These are phyloP conservation scores for Solanum bukasovii DNA, from an alignment of 257 asterid species.

Conservation along the genomic window DNA sequence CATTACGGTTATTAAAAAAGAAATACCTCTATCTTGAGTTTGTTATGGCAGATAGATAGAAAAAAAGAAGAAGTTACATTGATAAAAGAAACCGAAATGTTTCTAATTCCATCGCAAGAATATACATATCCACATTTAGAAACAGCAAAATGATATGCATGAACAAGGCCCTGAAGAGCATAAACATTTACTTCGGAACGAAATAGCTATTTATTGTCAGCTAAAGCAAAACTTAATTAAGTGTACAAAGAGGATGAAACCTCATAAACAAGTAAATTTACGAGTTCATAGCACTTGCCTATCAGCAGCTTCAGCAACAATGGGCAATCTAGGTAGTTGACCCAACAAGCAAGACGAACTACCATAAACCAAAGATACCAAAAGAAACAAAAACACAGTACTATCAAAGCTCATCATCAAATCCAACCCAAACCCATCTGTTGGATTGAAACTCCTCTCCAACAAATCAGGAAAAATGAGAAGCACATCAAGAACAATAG, in stretches of 20 bases:
- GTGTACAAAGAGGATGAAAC: not conserved
- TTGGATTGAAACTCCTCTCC: conserved; percentile 78
- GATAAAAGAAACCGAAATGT: not conserved
- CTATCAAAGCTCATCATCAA: conserved; percentile 88
- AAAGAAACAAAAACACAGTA: conserved; percentile 80
- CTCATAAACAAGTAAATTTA: not conserved
- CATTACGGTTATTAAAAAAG: not conserved
- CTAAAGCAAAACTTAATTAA: not conserved
- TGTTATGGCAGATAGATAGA: not conserved
- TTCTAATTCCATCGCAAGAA: not conserved
- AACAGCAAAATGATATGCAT: not conserved
- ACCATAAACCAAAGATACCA: conserved; percentile 72
- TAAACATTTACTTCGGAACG: not conserved
- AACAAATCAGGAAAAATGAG: conserved; percentile 85
- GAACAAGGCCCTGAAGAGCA: not conserved
- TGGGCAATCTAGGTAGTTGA: conserved; percentile 76
- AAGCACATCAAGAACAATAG: conserved; percentile 89
- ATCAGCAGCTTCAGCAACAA: conserved; percentile 99
- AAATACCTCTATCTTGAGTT: not conserved
- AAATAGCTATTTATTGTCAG: not conserved
- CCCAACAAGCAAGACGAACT: conserved; percentile 76
- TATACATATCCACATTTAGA: not conserved
- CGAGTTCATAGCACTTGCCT: conserved; percentile 58
- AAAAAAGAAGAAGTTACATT: not conserved
- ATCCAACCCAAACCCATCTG: conserved; percentile 81